These are phyloP conservation scores for Carnegiea gigantea DNA, from an alignment of 179 eudicot genomes.

Conservation along the genomic window DNA sequence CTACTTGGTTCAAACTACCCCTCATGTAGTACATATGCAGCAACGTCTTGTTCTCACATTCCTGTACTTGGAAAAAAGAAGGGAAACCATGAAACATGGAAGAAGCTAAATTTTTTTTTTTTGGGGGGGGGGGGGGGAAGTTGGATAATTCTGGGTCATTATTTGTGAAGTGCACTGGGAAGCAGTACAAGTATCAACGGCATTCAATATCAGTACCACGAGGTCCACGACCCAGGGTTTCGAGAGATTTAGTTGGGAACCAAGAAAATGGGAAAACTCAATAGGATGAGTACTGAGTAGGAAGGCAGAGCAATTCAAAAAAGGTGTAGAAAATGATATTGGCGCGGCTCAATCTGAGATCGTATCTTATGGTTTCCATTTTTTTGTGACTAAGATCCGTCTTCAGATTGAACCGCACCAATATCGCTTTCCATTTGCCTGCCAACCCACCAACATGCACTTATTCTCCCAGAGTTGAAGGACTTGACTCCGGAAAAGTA, in stretches of 20 bases:
- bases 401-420: conserved; percentile 99
- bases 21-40: too few species aligned
- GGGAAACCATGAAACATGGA: too few species aligned
- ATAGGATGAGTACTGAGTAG: background rate
- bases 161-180: too few species aligned
- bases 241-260: background rate
- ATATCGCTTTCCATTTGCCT: conserved; percentile 57
- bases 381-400: conserved; percentile 49
- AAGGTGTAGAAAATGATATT: conserved; percentile 62
- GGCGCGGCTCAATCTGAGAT: conserved; percentile 99
- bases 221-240: too few species aligned
- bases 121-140: too few species aligned
- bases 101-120: too few species aligned
- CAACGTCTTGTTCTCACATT: too few species aligned
- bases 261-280: background rate
- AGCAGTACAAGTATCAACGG: too few species aligned
- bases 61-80: too few species aligned
- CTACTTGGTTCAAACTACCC: too few species aligned
- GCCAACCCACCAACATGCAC: background rate
- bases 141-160: too few species aligned
- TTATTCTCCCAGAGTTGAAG: background rate
- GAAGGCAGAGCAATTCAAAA: background rate
- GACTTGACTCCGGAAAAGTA: background rate
- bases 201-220: too few species aligned
- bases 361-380: conserved; percentile 43